Conservation (phyloP, 2,329 filamentous ascomycete genomes). For the Penicillium palitans region DNA sequence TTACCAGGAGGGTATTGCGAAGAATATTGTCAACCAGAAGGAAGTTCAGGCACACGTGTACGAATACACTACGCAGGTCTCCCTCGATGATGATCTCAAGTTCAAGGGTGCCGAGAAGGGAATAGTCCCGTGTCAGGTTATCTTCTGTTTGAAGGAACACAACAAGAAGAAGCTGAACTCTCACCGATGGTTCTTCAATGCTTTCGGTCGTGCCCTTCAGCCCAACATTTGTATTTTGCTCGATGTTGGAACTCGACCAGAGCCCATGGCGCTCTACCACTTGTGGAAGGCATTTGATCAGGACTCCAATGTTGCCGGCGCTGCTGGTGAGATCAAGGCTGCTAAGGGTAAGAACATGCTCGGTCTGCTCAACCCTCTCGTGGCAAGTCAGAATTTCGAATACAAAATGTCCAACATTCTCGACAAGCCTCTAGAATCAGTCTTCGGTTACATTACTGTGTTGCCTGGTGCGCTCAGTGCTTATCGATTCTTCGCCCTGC, state of each 20-base stretch:
- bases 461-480: conserved; percentile 91
- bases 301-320: conserved; percentile 94
- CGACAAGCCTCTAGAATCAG: conserved; percentile 94
- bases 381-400: conserved; percentile 97
- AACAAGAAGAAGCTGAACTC: conserved; percentile 98
- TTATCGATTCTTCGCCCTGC: conserved; percentile 91
- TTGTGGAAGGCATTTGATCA: conserved; percentile 99
- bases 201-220: conserved; percentile 86
- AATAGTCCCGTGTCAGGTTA: conserved; percentile 95
- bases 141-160: conserved; percentile 97
- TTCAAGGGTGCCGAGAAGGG: conserved; percentile 99
- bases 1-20: conserved; percentile 97
- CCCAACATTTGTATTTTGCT: conserved; percentile 96
- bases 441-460: conserved; percentile 98
- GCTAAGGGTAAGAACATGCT: conserved; percentile 85
- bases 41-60: conserved; percentile 97
- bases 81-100: conserved; percentile 89
- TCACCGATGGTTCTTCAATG: conserved; percentile 99
- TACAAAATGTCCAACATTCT: conserved; percentile 99
- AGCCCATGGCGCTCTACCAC: conserved; percentile 88
- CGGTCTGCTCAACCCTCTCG: conserved; percentile 86
- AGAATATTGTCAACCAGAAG: conserved; percentile 95
- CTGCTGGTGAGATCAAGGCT: conserved; percentile 95
- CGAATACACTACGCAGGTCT: conserved; percentile 98
- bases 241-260: conserved; percentile 92